A percentile compares a stretch with the other conserved stretches of the same genome.
phyloP scores from a whole-genome alignment of 2,329 filamentous ascomycete genomes.

The Ceratocystis harringtonii region DNA sequence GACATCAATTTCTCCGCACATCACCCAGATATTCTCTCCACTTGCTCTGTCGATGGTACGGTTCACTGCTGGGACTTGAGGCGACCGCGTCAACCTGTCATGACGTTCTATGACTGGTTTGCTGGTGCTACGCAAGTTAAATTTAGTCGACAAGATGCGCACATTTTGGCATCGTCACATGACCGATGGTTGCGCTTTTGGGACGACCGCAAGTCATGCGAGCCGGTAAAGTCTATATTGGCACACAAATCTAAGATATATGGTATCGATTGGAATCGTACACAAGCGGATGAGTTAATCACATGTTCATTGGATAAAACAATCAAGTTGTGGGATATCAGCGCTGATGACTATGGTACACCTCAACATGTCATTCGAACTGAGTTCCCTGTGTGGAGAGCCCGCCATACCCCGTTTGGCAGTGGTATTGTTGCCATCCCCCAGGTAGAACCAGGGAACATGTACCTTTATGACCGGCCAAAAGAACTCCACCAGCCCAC shows the following conservation, averaged over 20 bases:
- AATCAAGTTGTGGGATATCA: conserved; percentile 86
- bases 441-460: conserved; percentile 68
- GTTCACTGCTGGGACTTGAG: conserved; percentile 87
- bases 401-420: conserved; percentile 81
- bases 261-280: conserved; percentile 85
- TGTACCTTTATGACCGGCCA: conserved; percentile 68
- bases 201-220: conserved; percentile 68
- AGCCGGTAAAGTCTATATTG: conserved; percentile 67
- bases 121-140: conserved; percentile 91
- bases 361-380: conserved; percentile 68
- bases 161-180: conserved; percentile 80
- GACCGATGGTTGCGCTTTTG: conserved; percentile 78
- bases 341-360: conserved; percentile 34
- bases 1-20: conserved; percentile 94
- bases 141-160: conserved; percentile 76
- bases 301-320: conserved; percentile 86
- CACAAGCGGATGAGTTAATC: conserved; percentile 53
- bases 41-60: conserved; percentile 84
- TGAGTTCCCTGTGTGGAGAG: conserved; percentile 78
- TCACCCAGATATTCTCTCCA: conserved; percentile 75
- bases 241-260: conserved; percentile 91
- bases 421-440: conserved; percentile 80
- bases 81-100: conserved; percentile 52
- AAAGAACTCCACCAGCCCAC: conserved; percentile 23
- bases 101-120: conserved; percentile 84